These are phyloP conservation scores for Mucor irregularis DNA, from an alignment of 371 early-diverging fungal genomes.

Conservation along the genomic window DNA sequence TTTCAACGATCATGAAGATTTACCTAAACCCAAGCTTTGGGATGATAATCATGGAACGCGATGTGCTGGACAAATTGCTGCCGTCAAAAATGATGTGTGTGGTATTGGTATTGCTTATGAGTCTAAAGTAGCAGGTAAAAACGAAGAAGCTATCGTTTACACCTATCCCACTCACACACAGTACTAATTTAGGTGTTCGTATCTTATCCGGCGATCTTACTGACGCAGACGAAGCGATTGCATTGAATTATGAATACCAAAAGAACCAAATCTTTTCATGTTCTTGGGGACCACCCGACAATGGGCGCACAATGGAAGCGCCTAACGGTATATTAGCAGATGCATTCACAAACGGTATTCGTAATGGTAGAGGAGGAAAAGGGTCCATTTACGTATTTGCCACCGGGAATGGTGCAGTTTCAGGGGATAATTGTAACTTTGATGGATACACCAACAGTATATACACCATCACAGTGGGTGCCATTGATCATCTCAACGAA, in stretches of 20 bases:
- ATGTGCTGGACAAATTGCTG: slow-evolving; percentile 97
- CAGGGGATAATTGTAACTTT: slow-evolving; percentile 92
- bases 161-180: too few relatives aligned
- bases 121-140: slow-evolving; percentile 80
- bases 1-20: slow-evolving; percentile 78
- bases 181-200: slow-evolving; percentile 60
- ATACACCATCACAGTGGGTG: slow-evolving; percentile 93
- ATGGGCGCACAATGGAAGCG: slow-evolving; percentile 87
- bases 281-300: slow-evolving; percentile 95
- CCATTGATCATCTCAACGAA: slow-evolving; percentile 72
- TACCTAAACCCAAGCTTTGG: slow-evolving; percentile 75
- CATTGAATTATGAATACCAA: slow-evolving; percentile 85
- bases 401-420: slow-evolving; percentile 88
- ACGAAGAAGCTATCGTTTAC: slow-evolving; percentile 8
- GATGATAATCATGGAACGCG: slow-evolving; percentile 96
- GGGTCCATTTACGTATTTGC: slow-evolving; percentile 95
- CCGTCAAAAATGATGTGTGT: slow-evolving; percentile 84
- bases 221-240: slow-evolving; percentile 88
- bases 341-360: slow-evolving; percentile 82
- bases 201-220: slow-evolving; percentile 88
- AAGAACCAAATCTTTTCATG: slow-evolving; percentile 93
- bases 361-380: slow-evolving; percentile 82
- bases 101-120: slow-evolving; percentile 96
- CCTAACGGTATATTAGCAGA: slow-evolving; percentile 79
- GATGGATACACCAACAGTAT: slow-evolving; percentile 97